phyloP scores from a whole-genome alignment of 768 basidiomycete genomes.

The Leucocoprinus sp. region DNA sequence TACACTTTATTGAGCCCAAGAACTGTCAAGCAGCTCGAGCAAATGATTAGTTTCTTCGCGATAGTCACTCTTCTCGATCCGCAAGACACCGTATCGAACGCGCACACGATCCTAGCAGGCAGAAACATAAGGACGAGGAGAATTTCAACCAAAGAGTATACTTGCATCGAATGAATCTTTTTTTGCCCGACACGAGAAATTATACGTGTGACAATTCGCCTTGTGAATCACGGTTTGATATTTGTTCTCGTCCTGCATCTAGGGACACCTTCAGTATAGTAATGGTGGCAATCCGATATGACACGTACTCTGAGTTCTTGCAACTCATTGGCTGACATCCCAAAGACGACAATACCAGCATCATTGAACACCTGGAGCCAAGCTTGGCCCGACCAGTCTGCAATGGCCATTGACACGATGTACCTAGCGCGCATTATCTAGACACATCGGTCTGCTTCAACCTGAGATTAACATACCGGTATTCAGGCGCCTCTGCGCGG shows the following conservation, averaged over 20 bases:
- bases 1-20: not conserved
- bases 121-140: not conserved
- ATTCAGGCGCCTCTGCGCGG: constrained; percentile 59
- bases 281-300: not conserved
- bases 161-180: constrained; percentile 80
- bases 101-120: constrained; percentile 65
- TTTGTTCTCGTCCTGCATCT: constrained; percentile 54
- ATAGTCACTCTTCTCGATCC: constrained; percentile 59
- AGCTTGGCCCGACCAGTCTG: constrained; percentile 83
- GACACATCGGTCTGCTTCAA: not conserved
- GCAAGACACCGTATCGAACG: constrained; percentile 75
- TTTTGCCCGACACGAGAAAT: constrained; percentile 81
- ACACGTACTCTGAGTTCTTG: constrained; percentile 56
- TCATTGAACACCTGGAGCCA: constrained; percentile 98
- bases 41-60: constrained; percentile 54
- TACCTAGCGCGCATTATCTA: constrained; percentile 36
- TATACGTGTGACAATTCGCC: constrained; percentile 63
- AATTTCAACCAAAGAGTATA: constrained; percentile 3
- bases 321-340: constrained; percentile 72
- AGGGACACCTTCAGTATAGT: not conserved
- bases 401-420: constrained; percentile 76
- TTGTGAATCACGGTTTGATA: constrained; percentile 54
- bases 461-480: constrained; percentile 48
- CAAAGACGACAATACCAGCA: constrained; percentile 68
- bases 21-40: constrained; percentile 45